phyloP scores from a whole-genome alignment of 2,329 filamentous ascomycete genomes.

The Alternaria postmessia region DNA sequence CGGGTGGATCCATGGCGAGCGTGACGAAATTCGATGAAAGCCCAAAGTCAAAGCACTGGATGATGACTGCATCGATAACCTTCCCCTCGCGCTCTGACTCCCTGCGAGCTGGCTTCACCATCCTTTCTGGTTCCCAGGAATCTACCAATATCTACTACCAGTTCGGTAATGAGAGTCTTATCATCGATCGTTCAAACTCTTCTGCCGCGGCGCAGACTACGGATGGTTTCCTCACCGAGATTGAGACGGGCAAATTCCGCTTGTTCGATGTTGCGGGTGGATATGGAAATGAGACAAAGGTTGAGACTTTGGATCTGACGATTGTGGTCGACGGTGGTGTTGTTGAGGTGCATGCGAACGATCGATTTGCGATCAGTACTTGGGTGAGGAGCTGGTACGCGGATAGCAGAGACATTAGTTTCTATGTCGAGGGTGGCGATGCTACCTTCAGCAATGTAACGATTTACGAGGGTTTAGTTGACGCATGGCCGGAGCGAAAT shows the following conservation, averaged over 20 bases:
- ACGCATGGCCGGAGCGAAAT: conserved; percentile 16
- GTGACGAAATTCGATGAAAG: conserved; percentile 23
- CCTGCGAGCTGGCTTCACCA: conserved; percentile 54
- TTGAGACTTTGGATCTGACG: conserved; percentile 53
- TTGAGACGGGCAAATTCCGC: conserved; percentile 52
- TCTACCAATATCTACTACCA: conserved; percentile 57
- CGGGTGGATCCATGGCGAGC: conserved; percentile 14
- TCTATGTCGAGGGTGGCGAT: conserved; percentile 27
- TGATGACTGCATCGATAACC: conserved; percentile 49
- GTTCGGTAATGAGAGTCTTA: conserved; percentile 55
- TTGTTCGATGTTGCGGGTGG: conserved; percentile 50
- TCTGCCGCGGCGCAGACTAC: conserved; percentile 54
- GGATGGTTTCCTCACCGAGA: conserved; percentile 48
- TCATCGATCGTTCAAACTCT: conserved; percentile 54
- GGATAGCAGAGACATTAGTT: conserved; percentile 24
- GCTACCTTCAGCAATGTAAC: conserved; percentile 38
- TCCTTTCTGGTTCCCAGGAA: conserved; percentile 53
- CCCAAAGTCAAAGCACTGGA: conserved; percentile 51
- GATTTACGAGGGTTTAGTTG: conserved; percentile 29
- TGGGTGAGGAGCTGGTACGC: conserved; percentile 52
- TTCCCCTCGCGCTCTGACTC: conserved; percentile 50
- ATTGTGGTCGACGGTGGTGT: conserved; percentile 52
- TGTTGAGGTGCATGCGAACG: conserved; percentile 54
- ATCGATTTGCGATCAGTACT: conserved; percentile 54
- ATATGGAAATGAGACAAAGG: conserved; percentile 29